Conservation (phyloP, 129 eudicot species). For the Heracleum sosnowskyi region DNA sequence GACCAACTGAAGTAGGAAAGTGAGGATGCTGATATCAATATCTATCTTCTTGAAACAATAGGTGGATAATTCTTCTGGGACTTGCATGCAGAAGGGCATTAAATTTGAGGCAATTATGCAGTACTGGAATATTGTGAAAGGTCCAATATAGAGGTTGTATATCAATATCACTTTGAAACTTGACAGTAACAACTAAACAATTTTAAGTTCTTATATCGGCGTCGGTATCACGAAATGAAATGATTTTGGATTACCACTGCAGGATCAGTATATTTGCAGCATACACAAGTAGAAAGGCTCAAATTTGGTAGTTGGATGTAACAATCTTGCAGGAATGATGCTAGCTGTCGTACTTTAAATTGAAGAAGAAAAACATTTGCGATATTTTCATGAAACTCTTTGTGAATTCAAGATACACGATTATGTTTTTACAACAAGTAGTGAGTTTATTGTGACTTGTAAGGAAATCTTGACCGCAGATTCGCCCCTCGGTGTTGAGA, state of each 20-base stretch:
- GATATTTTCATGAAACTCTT: neutral
- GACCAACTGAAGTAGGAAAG: slow-evolving; percentile 14
- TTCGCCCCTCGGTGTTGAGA: too few relatives aligned
- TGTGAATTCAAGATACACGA: neutral
- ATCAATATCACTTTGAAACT: slow-evolving; percentile 4
- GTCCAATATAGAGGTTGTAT: slow-evolving; percentile 2
- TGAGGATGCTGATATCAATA: neutral
- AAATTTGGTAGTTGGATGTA: neutral
- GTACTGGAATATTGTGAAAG: slow-evolving; percentile 8
- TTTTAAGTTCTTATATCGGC: neutral
- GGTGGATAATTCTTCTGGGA: neutral
- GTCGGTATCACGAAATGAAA: neutral
- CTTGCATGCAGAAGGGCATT: neutral
- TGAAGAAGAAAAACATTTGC: neutral
- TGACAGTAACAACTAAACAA: neutral
- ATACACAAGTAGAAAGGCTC: neutral
- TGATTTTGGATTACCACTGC: neutral
- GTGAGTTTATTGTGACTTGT: too few relatives aligned
- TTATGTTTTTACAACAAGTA: too few relatives aligned
- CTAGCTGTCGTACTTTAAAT: neutral
- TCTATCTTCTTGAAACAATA: neutral
- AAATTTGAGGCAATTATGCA: neutral
- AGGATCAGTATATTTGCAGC: neutral
- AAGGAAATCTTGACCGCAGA: too few relatives aligned
- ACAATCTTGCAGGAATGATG: neutral